phyloP scores from a whole-genome alignment of 2,329 filamentous ascomycete species.

The Aspergillus flavus region DNA sequence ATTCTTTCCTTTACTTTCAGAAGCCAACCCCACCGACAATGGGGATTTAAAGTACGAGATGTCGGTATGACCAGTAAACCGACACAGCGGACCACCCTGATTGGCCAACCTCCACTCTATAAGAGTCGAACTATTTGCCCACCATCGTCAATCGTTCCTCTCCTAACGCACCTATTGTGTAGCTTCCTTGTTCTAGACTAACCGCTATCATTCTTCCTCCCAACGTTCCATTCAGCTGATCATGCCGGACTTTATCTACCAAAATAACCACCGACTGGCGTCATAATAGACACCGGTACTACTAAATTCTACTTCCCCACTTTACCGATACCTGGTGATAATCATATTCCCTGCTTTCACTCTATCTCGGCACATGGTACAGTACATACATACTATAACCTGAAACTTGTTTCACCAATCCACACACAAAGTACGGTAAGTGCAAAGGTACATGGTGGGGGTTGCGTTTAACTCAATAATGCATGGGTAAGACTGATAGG shows the following conservation, averaged over 20 bases:
- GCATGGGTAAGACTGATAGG: background rate
- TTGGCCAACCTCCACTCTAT: background rate
- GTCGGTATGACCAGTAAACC: background rate
- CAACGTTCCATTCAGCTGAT: background rate
- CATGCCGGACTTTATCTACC: too few species aligned
- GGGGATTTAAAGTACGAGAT: background rate
- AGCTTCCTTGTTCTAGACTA: too few species aligned
- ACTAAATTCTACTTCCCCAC: too few species aligned
- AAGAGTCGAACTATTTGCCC: background rate
- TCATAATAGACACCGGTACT: too few species aligned
- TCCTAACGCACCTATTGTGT: background rate
- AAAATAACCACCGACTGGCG: too few species aligned
- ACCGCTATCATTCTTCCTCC: too few species aligned
- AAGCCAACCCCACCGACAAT: background rate
- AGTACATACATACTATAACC: background rate
- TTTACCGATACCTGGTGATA: background rate
- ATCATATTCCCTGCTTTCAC: background rate
- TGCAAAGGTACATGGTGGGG: background rate
- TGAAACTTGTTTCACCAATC: background rate
- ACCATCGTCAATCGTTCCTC: conserved; percentile 4
- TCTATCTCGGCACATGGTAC: background rate
- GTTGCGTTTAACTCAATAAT: background rate
- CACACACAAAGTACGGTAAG: background rate
- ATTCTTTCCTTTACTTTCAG: background rate
- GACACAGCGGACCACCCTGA: background rate